Conservation (phyloP, 1,139 yeast genomes). For the Yamadazyma blattariae region DNA sequence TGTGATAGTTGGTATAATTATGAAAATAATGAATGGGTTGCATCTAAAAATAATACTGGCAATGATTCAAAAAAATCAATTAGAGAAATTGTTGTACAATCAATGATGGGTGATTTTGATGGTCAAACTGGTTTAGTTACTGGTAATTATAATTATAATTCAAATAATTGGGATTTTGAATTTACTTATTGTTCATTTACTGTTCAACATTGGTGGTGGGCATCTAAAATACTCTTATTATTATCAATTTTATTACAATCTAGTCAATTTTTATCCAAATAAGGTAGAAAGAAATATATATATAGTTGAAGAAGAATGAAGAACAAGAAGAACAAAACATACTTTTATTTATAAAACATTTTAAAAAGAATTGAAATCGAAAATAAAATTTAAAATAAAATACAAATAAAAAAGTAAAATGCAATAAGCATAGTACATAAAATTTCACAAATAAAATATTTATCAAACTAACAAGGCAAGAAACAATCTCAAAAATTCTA, state of each 20-base stretch:
- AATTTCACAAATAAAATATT: neutral
- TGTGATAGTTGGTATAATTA: slow-evolving; percentile 67
- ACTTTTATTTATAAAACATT: too few species aligned
- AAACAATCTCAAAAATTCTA: neutral
- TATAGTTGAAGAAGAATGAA: too few species aligned
- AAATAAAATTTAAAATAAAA: neutral
- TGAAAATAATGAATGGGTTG: slow-evolving; percentile 52
- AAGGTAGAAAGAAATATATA: slow-evolving; percentile 1
- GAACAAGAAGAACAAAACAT: too few species aligned
- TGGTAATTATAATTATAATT: slow-evolving; percentile 49
- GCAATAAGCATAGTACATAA: neutral
- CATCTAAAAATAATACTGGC: slow-evolving; percentile 39
- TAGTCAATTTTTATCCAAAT: slow-evolving; percentile 11
- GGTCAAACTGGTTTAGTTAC: slow-evolving; percentile 87
- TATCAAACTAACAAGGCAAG: neutral
- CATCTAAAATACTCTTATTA: slow-evolving; percentile 55
- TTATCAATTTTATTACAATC: slow-evolving; percentile 45
- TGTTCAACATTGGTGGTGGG: slow-evolving; percentile 98
- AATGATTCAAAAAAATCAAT: slow-evolving; percentile 33
- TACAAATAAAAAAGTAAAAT: neutral
- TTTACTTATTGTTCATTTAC: slow-evolving; percentile 76
- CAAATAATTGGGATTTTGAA: slow-evolving; percentile 58
- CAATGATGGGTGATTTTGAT: slow-evolving; percentile 95
- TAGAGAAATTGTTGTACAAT: slow-evolving; percentile 79
- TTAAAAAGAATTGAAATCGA: too few species aligned